phyloP scores from a whole-genome alignment of 2,329 filamentous ascomycete species.

The Mycogone perniciosa region DNA sequence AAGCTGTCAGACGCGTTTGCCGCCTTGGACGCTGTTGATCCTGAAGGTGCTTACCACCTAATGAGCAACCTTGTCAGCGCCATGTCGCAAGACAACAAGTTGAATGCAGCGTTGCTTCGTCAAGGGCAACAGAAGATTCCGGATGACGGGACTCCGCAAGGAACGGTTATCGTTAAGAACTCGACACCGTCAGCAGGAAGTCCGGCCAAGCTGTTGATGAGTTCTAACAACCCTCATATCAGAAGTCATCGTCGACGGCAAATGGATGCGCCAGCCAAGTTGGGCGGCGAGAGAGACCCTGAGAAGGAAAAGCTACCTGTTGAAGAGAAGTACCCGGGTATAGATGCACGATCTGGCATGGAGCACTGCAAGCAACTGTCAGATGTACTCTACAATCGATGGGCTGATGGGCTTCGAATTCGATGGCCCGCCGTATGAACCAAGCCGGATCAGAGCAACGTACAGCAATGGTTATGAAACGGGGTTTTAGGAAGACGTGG shows the following conservation, averaged over 20 bases:
- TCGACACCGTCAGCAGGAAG: conserved; percentile 35
- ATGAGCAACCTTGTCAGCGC: conserved; percentile 71
- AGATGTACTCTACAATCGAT: conserved; percentile 84
- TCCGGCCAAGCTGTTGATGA: conserved; percentile 64
- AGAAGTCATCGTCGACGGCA: conserved; percentile 69
- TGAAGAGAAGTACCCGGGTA: conserved; percentile 49
- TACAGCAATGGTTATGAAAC: neutral
- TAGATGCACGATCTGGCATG: conserved; percentile 62
- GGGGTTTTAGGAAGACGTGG: no score
- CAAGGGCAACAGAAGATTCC: conserved; percentile 35
- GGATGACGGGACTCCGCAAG: conserved; percentile 42
- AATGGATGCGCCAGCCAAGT: conserved; percentile 34
- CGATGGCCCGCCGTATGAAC: conserved; percentile 51
- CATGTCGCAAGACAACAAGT: conserved; percentile 62
- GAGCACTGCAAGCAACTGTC: conserved; percentile 86
- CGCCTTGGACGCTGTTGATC: conserved; percentile 77
- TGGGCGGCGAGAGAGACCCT: conserved; percentile 40
- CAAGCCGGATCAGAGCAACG: neutral
- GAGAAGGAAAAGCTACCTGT: conserved; percentile 39
- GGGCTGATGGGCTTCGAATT: conserved; percentile 75
- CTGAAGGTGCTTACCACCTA: conserved; percentile 82
- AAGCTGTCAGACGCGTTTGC: conserved; percentile 81
- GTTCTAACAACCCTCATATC: conserved; percentile 77
- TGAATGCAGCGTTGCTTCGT: conserved; percentile 45
- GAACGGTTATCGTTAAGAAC: conserved; percentile 54